Base-by-base conservation (phyloP, 768 basidiomycete species). In the Chalciporus piperatus region DNA sequence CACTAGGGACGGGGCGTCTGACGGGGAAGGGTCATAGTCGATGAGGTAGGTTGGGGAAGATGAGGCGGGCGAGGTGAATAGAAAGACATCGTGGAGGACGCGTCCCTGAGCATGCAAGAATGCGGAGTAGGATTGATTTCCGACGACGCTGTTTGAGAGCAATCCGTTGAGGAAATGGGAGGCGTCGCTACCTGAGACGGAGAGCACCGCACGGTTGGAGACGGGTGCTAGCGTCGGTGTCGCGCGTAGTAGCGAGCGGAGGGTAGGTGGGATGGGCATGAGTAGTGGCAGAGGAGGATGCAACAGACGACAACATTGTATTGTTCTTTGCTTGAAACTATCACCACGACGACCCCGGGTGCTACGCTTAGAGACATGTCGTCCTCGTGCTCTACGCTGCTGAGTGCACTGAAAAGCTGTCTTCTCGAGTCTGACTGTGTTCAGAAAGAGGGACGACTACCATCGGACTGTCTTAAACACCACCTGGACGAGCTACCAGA, bases 391-490 rank as follows among this genome's bases (percentile, higher is more conserved):
- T 80, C 89, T 59, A 81, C 81, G 45, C 74, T 96, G 52, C 73
- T 92, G 43, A 76, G 72, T 25, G 89, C 90, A 32, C 79, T 96
- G 63, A 93, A 90, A 61, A 81, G 87, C 52, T 96, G 93, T 60
- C 69, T 96, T 5, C 76, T 94, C 63, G 81, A 79, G 61, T 90
- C 92, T 0, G 91, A 95, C 63, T 96, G 93, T 65, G 93, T 96
- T 44, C 67, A 87, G 20, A 89, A 89, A 64, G 75, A 92, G 28
- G 82, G 85, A 3, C 71, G 75, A 48, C 74, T 89, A n/a, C 93
- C 93, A 7, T 92, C 91, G 0, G 87, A 90, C 28, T 96, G 93
- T 69, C 77, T 96, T 43, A 83, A 79, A 60, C 64, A 89, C 23
- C 89, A 94, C 69, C 72, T 70, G 20, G 74, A 84, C 48, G 86